A percentile compares a stretch with the other conserved stretches of the same genome.
Evolutionary conservation across 2,329 filamentous ascomycete species (phyloP).

Genomic region (Xylaria arbuscula): DNA sequence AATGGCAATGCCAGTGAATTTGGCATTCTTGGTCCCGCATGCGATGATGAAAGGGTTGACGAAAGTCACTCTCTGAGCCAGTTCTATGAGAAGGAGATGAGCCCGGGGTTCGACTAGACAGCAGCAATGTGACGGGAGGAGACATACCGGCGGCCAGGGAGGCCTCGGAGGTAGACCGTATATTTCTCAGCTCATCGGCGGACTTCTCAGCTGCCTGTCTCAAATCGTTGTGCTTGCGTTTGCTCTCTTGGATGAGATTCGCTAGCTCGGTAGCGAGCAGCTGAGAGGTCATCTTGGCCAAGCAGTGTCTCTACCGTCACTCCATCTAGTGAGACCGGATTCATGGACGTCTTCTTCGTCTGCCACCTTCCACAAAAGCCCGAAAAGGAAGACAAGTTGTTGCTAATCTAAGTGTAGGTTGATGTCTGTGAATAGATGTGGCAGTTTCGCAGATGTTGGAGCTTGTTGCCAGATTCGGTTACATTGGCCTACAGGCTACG

Average conservation of each 20-base stretch:
- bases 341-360: conserved; percentile 7
- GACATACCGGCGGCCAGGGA: conserved; percentile 75
- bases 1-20: conserved; percentile 87
- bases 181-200: conserved; percentile 83
- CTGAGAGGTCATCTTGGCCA: conserved; percentile 84
- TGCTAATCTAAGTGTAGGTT: background rate
- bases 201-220: conserved; percentile 95
- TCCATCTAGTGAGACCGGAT: conserved; percentile 27
- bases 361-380: background rate
- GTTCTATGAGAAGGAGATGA: conserved; percentile 66
- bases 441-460: conserved; percentile 14
- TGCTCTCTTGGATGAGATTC: conserved; percentile 94
- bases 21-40: conserved; percentile 88
- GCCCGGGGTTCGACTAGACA: background rate
- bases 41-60: conserved; percentile 94
- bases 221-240: conserved; percentile 91
- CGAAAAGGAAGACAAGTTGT: background rate
- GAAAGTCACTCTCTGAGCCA: conserved; percentile 83
- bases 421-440: background rate
- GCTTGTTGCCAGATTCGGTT: conserved; percentile 49
- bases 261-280: conserved; percentile 87
- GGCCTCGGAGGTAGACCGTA: conserved; percentile 79
- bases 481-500: background rate
- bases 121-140: conserved; percentile 11
- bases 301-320: conserved; percentile 38